Conservation (phyloP, 2,329 filamentous ascomycete genomes). For the Diaporthe ampelina region DNA sequence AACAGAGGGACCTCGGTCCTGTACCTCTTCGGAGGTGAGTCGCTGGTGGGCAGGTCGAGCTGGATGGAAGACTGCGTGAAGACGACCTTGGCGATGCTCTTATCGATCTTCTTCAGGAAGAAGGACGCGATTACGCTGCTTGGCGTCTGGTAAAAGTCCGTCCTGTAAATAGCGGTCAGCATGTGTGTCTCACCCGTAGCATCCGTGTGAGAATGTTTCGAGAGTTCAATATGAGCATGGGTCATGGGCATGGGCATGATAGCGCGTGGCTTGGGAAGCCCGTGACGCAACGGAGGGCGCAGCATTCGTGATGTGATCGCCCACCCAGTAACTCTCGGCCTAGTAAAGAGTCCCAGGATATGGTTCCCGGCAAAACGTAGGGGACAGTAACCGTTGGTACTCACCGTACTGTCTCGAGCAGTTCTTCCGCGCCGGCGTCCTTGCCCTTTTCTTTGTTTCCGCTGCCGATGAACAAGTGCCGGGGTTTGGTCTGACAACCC, state of each 20-base stretch:
- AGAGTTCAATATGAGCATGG: not conserved
- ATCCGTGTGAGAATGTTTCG: constrained; percentile 28
- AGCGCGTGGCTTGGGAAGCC: constrained; percentile 19
- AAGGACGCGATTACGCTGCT: constrained; percentile 89
- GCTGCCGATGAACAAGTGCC: constrained; percentile 87
- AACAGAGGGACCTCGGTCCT: constrained; percentile 81
- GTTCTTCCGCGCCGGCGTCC: constrained; percentile 72
- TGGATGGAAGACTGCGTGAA: constrained; percentile 75
- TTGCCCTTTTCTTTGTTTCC: constrained; percentile 73
- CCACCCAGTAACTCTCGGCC: constrained; percentile 17
- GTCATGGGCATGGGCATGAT: constrained; percentile 2
- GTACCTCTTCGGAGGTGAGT: constrained; percentile 83
- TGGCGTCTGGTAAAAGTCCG: constrained; percentile 96
- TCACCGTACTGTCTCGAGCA: constrained; percentile 82
- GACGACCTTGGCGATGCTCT: constrained; percentile 78
- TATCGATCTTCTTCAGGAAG: constrained; percentile 97
- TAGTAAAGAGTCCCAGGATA: constrained; percentile 1
- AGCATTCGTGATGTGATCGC: constrained; percentile 13
- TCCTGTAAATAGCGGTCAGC: constrained; percentile 58
- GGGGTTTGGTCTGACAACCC: constrained; percentile 85
- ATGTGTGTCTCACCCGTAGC: constrained; percentile 13
- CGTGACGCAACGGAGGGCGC: constrained; percentile 25
- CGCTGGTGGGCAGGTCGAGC: constrained; percentile 88
- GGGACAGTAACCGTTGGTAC: constrained; percentile 45
- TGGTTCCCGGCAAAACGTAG: constrained; percentile 2